Percentiles rank a stretch among this genome's conserved stretches.
Evolutionary conservation across 2,329 filamentous ascomycete genomes (phyloP).

Genomic region (Monosporascus ibericus): DNA sequence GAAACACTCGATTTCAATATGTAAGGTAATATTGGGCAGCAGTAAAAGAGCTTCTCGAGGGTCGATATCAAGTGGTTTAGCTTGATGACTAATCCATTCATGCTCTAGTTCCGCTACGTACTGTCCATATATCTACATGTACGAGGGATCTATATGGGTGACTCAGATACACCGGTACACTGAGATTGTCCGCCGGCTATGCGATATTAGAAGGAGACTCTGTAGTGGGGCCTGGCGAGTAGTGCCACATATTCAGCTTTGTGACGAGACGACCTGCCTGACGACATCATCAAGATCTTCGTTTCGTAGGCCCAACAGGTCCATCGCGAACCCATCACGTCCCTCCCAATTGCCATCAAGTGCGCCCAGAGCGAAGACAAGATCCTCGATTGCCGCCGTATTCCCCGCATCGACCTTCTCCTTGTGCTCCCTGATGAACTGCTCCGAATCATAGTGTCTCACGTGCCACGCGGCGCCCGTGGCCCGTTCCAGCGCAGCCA

Average conservation of each 20-base stretch:
- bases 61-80: too few species aligned
- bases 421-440: slow-evolving; percentile 33
- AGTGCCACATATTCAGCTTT: neutral
- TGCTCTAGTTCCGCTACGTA: too few species aligned
- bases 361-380: slow-evolving; percentile 43
- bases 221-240: too few species aligned
- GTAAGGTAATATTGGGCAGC: too few species aligned
- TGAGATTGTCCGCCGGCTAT: too few species aligned
- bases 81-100: too few species aligned
- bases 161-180: too few species aligned
- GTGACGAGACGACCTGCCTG: slow-evolving; percentile 24
- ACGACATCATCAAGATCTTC: slow-evolving; percentile 40
- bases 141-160: too few species aligned
- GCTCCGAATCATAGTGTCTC: slow-evolving; percentile 29
- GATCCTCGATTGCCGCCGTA: slow-evolving; percentile 34
- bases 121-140: too few species aligned
- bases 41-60: too few species aligned
- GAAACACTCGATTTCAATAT: too few species aligned
- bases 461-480: slow-evolving; percentile 25
- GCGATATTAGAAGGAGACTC: too few species aligned
- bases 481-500: slow-evolving; percentile 27
- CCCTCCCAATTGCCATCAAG: slow-evolving; percentile 43
- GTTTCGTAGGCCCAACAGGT: slow-evolving; percentile 37
- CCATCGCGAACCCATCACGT: slow-evolving; percentile 40
- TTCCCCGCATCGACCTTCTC: slow-evolving; percentile 31